Percentiles rank a stretch among this genome's conserved stretches.
These are phyloP conservation scores for Pythium phragmitis DNA, from an alignment of 352 stramenopile genomes.

Conservation along the genomic window DNA sequence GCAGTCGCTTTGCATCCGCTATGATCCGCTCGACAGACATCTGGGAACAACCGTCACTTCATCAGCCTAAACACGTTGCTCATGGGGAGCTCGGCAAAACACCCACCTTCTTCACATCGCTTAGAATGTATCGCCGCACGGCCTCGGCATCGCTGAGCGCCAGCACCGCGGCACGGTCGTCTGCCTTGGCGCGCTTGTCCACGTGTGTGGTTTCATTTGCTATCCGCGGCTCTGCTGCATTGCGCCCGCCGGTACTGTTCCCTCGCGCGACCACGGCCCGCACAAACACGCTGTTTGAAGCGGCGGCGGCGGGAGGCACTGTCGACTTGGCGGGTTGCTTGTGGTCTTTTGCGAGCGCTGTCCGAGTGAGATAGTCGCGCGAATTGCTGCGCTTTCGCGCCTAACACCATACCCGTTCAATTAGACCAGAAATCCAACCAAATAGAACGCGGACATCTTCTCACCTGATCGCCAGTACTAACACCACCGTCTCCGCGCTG, in stretches of 20 bases:
- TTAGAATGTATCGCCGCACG: constrained; percentile 58
- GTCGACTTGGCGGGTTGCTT: constrained; percentile 9
- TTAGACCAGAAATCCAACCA: not conserved
- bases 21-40: constrained; percentile 83
- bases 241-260: not conserved
- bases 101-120: constrained; percentile 69
- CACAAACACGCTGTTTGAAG: constrained; percentile 29
- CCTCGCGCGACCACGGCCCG: constrained; percentile 28
- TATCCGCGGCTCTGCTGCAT: constrained; percentile 13
- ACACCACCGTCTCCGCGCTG: not conserved
- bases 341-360: constrained; percentile 12
- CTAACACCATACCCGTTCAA: not conserved
- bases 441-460: not conserved
- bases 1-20: constrained; percentile 67
- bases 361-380: constrained; percentile 15
- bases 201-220: constrained; percentile 15
- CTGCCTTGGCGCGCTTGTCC: constrained; percentile 23
- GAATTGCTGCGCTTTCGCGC: constrained; percentile 30
- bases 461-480: constrained; percentile 2
- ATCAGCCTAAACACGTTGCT: not conserved
- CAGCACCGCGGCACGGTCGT: constrained; percentile 13
- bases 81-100: not conserved
- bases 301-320: not conserved
- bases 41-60: constrained; percentile 18
- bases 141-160: constrained; percentile 61